Evolutionary conservation across 1,139 yeast genomes (phyloP).

Genomic region (Suhomyces anneliseae): DNA sequence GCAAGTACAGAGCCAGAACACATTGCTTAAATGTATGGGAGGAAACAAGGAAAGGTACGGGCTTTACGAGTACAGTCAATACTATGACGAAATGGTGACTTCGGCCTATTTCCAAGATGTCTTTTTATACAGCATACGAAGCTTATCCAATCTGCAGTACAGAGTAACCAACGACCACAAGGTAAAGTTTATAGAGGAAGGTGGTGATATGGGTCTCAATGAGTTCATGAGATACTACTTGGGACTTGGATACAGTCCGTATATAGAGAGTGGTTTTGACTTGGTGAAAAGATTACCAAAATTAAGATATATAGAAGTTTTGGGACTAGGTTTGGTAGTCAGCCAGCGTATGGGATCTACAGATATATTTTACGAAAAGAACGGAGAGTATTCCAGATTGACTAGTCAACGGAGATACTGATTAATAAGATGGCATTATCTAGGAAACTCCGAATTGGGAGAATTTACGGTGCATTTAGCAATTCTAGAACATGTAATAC

Average conservation of each 20-base stretch:
- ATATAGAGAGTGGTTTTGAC: conserved; percentile 12
- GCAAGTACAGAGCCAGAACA: conserved; percentile 9
- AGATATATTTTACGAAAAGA: conserved; percentile 1
- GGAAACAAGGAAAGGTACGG: conserved; percentile 10
- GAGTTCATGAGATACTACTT: conserved; percentile 15
- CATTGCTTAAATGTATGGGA: conserved; percentile 16
- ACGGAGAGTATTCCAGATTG: background rate
- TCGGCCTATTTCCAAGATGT: conserved; percentile 8
- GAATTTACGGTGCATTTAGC: too few relatives aligned
- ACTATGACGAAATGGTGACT: conserved; percentile 13
- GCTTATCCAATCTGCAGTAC: background rate
- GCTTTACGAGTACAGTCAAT: conserved; percentile 20
- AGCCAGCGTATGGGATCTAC: background rate
- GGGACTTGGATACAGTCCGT: conserved; percentile 16
- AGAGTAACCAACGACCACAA: conserved; percentile 15
- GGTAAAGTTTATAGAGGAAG: conserved; percentile 12
- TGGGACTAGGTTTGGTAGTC: conserved; percentile 1
- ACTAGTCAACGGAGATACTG: too few relatives aligned
- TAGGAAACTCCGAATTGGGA: too few relatives aligned
- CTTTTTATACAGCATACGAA: conserved; percentile 9
- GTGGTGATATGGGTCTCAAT: conserved; percentile 9
- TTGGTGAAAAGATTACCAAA: conserved; percentile 5
- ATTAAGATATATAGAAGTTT: conserved; percentile 6
- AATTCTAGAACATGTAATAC: too few relatives aligned
- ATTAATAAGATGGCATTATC: background rate